Conservation (phyloP, 2,329 filamentous ascomycete genomes). For the Aspergillus oerlinghausenensis region DNA sequence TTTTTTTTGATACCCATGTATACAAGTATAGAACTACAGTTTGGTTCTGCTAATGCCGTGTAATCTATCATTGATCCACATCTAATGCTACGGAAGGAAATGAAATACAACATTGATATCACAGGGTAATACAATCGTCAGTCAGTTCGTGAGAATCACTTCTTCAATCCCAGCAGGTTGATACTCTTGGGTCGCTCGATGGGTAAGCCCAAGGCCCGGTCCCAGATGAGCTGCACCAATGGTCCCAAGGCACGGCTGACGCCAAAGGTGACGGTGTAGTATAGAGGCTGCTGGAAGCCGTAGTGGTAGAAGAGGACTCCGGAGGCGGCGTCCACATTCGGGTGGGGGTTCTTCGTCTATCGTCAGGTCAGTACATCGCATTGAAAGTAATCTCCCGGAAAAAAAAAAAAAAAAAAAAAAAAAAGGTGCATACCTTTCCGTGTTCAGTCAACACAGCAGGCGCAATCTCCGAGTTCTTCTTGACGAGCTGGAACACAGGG, state of each 20-base stretch:
- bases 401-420: too few relatives aligned
- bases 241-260: conserved; percentile 72
- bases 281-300: conserved; percentile 93
- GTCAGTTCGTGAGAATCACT: too few relatives aligned
- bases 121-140: too few relatives aligned
- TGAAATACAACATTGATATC: too few relatives aligned
- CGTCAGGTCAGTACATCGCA: not conserved
- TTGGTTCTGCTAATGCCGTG: too few relatives aligned
- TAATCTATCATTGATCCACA: too few relatives aligned
- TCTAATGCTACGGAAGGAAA: too few relatives aligned
- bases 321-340: conserved; percentile 90
- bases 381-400: not conserved
- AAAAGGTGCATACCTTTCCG: conserved; percentile 60
- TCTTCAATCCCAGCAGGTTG: conserved; percentile 79
- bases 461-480: conserved; percentile 87
- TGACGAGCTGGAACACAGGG: conserved; percentile 89
- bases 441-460: conserved; percentile 88
- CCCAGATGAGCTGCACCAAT: conserved; percentile 92
- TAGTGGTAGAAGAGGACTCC: conserved; percentile 98
- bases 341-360: conserved; percentile 90
- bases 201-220: conserved; percentile 84
- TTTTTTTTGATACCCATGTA: not conserved
- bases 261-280: conserved; percentile 74
- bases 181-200: conserved; percentile 99
- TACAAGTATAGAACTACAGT: too few relatives aligned